These are phyloP conservation scores for Leishmania arabica DNA, from an alignment of 208 protist species.

Conservation along the genomic window DNA sequence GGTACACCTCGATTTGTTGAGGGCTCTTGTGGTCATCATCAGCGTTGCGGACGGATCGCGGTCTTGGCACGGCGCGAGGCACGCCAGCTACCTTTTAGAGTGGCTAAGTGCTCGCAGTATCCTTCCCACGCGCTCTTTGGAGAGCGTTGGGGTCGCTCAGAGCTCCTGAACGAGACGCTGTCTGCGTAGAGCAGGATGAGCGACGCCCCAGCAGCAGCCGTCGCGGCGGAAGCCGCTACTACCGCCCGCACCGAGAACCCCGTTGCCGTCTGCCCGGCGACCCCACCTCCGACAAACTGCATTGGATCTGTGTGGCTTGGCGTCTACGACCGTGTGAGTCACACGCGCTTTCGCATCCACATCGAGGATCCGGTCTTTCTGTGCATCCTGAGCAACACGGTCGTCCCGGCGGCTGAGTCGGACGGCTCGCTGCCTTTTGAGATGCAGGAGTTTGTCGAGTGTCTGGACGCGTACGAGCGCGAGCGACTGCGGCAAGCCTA, in stretches of 20 bases:
- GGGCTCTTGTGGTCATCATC: not conserved
- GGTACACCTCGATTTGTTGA: not conserved
- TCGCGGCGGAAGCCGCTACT: not conserved
- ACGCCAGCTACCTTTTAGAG: not conserved
- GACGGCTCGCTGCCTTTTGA: slow-evolving; percentile 30
- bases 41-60: not conserved
- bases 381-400: slow-evolving; percentile 14
- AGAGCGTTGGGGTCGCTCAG: not conserved
- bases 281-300: slow-evolving; percentile 3
- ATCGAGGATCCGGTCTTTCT: slow-evolving; percentile 31
- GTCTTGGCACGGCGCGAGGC: not conserved
- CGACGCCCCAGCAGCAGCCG: not conserved
- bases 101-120: not conserved
- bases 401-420: slow-evolving; percentile 22
- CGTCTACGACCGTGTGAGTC: slow-evolving; percentile 28
- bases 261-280: no score
- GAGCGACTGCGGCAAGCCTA: slow-evolving; percentile 18
- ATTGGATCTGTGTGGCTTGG: slow-evolving; percentile 17
- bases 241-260: not conserved
- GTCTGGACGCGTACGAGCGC: slow-evolving; percentile 25
- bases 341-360: slow-evolving; percentile 21
- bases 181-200: not conserved
- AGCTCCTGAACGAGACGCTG: not conserved
- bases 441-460: slow-evolving; percentile 32
- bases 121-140: not conserved